Evolutionary conservation across 805 yeast species (phyloP), one percentile per base, ranked within the genome.

Genomic region (Nakazawaea wyomingensis): DNA sequence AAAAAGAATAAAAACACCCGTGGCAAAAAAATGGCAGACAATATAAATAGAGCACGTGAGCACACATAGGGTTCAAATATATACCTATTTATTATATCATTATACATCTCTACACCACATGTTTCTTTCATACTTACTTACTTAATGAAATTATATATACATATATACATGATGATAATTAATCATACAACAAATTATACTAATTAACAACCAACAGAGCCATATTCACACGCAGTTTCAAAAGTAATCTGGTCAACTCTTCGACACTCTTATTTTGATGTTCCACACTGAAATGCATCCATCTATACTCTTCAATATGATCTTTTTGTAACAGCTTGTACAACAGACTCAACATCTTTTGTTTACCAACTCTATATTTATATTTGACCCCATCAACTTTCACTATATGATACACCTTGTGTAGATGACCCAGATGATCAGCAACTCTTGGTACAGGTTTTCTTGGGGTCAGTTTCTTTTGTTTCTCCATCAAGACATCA

Each of bases 311-410:
- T 39, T 69, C 71, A 46, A 65, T 60, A 5, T 73, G 69, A 38
- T 64, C 55, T 19, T 56, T 53, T 46, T 69, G 72, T 41, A 65
- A 83, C 29, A 65, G 64, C 9, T 78, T 76, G 56, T 67, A 82
- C 51, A 85, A 66, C 37, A 60, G 65, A 45, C 71, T 66, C 45
- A 85, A 59, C 39, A 88, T 66, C 54, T 70, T 76, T 57, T 85
- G 74, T 61, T 80, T 80, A 34, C 93, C 91, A 33, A 75, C 80
- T 3, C 65, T 68, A 41, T 88, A 57, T 43, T 74, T 67, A 30
- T 68, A 46, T 34, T 75, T 72, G 34, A 66, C 59, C 13, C 72
- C 76, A 10, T 62, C 59, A 34, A 65, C 55, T 1, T 37, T 40
- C 27, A 75, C 78, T 20, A 73, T 60, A 57, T 69, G 77, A 57